Evolutionary conservation across 2,329 filamentous ascomycete species (phyloP).

Genomic region (Metarhizium anisopliae): DNA sequence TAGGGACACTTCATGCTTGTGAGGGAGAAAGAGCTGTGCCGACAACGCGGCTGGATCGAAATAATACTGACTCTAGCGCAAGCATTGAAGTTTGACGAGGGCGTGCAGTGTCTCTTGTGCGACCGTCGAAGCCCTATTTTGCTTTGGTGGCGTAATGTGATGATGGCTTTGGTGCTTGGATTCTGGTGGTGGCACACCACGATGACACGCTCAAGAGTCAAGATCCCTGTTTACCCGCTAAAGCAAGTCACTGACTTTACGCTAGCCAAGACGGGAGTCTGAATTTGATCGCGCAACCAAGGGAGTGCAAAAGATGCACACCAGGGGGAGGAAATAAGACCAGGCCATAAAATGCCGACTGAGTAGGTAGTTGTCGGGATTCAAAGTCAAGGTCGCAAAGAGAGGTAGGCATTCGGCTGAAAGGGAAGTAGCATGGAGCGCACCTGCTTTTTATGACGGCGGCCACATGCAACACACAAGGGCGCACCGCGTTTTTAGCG

Average conservation of each 20-base stretch:
- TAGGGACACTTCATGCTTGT: no score
- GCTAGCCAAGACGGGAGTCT: neutral
- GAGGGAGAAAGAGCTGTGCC: no score
- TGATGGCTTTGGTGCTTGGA: neutral
- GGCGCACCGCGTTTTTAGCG: conserved; percentile 13
- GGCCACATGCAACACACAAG: conserved; percentile 6
- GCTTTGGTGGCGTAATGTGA: no score
- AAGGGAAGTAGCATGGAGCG: neutral
- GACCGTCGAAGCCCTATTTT: no score
- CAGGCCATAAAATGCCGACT: no score
- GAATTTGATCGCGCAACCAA: neutral
- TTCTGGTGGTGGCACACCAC: neutral
- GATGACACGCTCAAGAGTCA: no score
- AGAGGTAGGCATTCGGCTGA: neutral
- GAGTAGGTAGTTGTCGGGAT: no score
- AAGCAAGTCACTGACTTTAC: neutral
- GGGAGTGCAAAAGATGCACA: neutral
- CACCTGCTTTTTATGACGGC: neutral
- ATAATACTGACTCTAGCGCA: no score
- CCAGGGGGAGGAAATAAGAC: neutral
- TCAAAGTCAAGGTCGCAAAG: neutral
- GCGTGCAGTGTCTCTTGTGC: no score
- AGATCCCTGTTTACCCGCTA: neutral
- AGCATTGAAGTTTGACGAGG: no score
- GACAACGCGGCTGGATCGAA: no score